Evolutionary conservation across 2,329 filamentous ascomycete species (phyloP).

Genomic region (Aspergillus amoenus): DNA sequence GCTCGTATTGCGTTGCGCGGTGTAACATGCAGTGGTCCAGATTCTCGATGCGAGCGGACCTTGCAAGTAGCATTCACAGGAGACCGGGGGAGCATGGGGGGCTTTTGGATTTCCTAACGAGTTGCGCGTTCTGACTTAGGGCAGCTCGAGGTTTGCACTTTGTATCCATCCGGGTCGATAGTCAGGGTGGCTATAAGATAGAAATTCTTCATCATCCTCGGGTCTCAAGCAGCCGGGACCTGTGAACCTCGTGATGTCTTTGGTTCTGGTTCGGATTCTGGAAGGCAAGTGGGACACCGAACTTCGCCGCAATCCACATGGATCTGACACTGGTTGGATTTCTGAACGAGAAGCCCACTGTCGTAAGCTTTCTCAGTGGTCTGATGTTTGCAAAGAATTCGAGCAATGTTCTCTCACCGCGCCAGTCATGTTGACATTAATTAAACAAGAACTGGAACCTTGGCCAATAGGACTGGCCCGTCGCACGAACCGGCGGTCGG

Average conservation of each 20-base stretch:
- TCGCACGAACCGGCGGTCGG: conserved; percentile 16
- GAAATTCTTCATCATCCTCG: too few relatives aligned
- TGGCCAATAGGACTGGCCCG: conserved; percentile 14
- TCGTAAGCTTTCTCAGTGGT: background rate
- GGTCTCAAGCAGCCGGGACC: too few relatives aligned
- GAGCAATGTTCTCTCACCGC: background rate
- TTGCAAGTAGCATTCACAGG: background rate
- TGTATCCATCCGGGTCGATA: too few relatives aligned
- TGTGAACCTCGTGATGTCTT: too few relatives aligned
- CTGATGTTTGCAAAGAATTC: background rate
- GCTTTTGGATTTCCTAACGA: background rate
- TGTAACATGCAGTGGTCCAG: background rate
- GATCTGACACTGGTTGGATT: background rate
- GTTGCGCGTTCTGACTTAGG: background rate
- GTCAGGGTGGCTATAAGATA: too few relatives aligned
- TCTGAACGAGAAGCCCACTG: background rate
- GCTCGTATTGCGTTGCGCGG: background rate
- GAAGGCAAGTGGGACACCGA: background rate
- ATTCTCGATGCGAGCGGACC: background rate
- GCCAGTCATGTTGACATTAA: conserved; percentile 1
- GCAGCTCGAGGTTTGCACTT: too few relatives aligned
- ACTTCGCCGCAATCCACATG: background rate
- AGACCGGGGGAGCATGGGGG: background rate
- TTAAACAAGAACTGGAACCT: conserved; percentile 7
- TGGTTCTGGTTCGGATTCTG: background rate